Conservation (phyloP, 2,329 filamentous ascomycete species). For the Xylariaceae sp. region DNA sequence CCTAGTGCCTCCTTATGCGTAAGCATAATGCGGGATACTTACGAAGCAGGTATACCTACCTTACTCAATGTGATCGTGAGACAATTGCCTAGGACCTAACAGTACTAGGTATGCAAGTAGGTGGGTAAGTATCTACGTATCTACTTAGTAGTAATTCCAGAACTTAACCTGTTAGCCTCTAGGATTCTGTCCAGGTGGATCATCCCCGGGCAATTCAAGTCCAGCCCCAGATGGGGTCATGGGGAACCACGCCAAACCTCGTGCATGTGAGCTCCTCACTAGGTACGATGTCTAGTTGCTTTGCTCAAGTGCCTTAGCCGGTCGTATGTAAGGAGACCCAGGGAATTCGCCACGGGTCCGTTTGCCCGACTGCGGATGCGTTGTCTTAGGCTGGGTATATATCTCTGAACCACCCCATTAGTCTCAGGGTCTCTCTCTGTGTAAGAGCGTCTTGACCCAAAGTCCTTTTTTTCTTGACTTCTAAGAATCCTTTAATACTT, state of each 20-base stretch:
- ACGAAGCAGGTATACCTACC: no score
- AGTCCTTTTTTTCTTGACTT: not conserved
- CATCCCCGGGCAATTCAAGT: no score
- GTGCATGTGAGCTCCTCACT: not conserved
- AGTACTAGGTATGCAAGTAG: no score
- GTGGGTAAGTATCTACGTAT: no score
- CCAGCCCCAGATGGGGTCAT: not conserved
- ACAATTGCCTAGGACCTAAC: no score
- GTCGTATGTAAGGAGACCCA: conserved; percentile 18
- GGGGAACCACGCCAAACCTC: not conserved
- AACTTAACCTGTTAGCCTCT: no score
- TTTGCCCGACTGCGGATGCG: conserved; percentile 25
- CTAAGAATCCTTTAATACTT: not conserved
- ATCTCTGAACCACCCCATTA: conserved; percentile 18
- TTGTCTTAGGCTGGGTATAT: conserved; percentile 22
- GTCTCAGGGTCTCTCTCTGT: conserved; percentile 4
- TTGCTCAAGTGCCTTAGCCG: not conserved
- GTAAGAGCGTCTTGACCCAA: not conserved
- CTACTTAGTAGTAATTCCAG: no score
- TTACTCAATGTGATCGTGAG: no score
- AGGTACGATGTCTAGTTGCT: not conserved
- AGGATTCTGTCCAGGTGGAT: no score
- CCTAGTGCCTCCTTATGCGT: no score
- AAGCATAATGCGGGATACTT: no score
- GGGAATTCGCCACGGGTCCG: conserved; percentile 29